A percentile compares a stretch with the other conserved stretches of the same genome.
Evolutionary conservation across 2,329 filamentous ascomycete genomes (phyloP).

Genomic region (Teratosphaeria viscida): DNA sequence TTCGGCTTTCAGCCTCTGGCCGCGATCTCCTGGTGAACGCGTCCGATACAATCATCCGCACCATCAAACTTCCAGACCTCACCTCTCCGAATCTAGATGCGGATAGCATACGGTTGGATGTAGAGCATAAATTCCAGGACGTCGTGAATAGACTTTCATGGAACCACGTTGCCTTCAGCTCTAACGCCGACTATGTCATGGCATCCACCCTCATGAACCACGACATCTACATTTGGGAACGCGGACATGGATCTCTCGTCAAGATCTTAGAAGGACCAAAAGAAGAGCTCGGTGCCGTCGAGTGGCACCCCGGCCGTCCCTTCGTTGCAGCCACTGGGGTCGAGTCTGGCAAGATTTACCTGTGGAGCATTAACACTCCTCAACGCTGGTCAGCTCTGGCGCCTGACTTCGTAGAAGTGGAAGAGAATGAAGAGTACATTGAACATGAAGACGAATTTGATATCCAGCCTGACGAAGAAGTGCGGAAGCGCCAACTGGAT

Average conservation of each 20-base stretch:
- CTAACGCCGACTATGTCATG: conserved; percentile 88
- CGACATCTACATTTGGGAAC: conserved; percentile 97
- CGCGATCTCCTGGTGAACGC: conserved; percentile 84
- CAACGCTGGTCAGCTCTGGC: conserved; percentile 96
- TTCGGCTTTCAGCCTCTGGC: conserved; percentile 75
- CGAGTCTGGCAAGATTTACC: conserved; percentile 85
- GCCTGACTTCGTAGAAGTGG: conserved; percentile 92
- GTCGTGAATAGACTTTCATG: conserved; percentile 89
- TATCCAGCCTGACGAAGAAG: conserved; percentile 88
- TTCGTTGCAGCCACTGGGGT: conserved; percentile 84
- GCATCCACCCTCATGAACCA: conserved; percentile 98
- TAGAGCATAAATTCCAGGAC: conserved; percentile 98
- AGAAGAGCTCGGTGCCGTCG: conserved; percentile 90
- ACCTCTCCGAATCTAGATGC: conserved; percentile 55
- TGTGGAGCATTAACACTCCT: conserved; percentile 90
- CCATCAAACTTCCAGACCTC: conserved; percentile 66
- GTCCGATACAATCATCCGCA: conserved; percentile 88
- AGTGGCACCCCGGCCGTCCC: conserved; percentile 88
- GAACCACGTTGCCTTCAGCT: conserved; percentile 95
- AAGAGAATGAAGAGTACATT: conserved; percentile 95
- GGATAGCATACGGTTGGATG: conserved; percentile 75
- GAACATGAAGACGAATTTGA: conserved; percentile 97
- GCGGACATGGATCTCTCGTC: conserved; percentile 82
- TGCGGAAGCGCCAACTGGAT: conserved; percentile 82
- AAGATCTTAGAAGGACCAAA: conserved; percentile 96